Base-by-base conservation (phyloP, 106 monocot species). In the Xerophyta viscosa region DNA sequence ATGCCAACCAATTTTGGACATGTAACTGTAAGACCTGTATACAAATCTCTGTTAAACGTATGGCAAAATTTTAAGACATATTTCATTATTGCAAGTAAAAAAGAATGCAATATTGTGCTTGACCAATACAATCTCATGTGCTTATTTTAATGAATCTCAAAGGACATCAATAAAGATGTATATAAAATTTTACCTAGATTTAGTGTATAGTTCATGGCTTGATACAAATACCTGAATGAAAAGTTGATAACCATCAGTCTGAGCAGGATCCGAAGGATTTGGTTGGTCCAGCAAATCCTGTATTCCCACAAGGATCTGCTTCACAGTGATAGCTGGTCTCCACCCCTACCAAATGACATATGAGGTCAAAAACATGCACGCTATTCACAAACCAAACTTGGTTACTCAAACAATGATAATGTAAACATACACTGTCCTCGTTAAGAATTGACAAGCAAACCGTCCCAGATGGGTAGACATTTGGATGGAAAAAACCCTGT, bases 251-350 rank as follows among this genome's bases (percentile, higher is more conserved):
- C 88, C 94, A 48, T 88, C 88, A 52, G 69, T 88, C 56, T 94
- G 94, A 1, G 94, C 94, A 53, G 94, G 94, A 42, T 88, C 88
- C 23, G 77, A 62, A 46, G 88, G 84, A 70, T 94, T 94, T 23
- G 94, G 94, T 54, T 75, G 80, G 65, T 94, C 94, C 41, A 94
- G 81, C 44, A 88, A 53, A 57, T 94, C 94, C 57, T 94, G 94
- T 45, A 94, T 88, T 12, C 94, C 94, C 12, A 88, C 75, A 50
- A 94, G 78, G 39, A 94, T 94, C 62, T 94, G 94, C 28, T 88
- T 88, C 62, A 94, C 88, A 24, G 94, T 94, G 29, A 94, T 94
- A 0, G 94, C 88, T 23, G 94, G 94, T 62, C 88, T 81, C 94
- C 94, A 94, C n/a, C 88, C 94, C 94, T 94, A 58, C n/a, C 5